Base-by-base conservation (phyloP, 2,329 filamentous ascomycete genomes). In the Alternaria incomplexa region DNA sequence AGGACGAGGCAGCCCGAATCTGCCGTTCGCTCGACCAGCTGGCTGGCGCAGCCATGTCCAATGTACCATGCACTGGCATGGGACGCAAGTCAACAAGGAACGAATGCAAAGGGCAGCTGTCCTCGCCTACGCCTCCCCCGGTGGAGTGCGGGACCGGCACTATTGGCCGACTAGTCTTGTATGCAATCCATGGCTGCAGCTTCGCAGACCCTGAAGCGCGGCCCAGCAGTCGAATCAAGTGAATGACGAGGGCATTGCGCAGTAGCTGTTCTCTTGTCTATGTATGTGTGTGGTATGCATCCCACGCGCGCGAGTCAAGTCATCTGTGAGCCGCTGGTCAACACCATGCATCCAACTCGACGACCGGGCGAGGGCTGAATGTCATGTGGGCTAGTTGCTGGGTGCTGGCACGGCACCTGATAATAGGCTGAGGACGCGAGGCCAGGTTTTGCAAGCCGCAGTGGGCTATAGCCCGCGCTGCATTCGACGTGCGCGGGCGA, bases 151-250 rank as follows among this genome's bases (percentile, higher is more conserved):
- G 46, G 17, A 26, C 22, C 48, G 12, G 12, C 53, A 51, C 58
- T 62, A 66, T 66, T 66, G 64, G 64, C 48, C 40, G 47, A 40
- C 52, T 60, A 60, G 53, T 62, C 11, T 43, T 28, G 45, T 58
- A 17, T 45, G 30, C n/a, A 44, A 17, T 22, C 11, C 28, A 53
- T 46, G 15, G 56, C 56, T 53, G 23, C 22, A 28, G 30, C 45
- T 23, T 26, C 22, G 46, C 36, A 30, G 25, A 32, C 28, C 17
- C 56, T 54, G 56, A 50, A 30, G 51, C 52, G 30, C 50, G 28
- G 51, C 53, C 11, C 13, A 46, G 23, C 15, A 43, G 32, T 51
- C 15, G 15, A 8, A 26, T 55, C 20, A 22, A 32, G 44, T 32
- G 20, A 28, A 47, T 56, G 53, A 56, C 43, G 43, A 56, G n/a